Evolutionary conservation across 176 grass and related monocot species (phyloP).

Genomic region (Triticum timopheevii): DNA sequence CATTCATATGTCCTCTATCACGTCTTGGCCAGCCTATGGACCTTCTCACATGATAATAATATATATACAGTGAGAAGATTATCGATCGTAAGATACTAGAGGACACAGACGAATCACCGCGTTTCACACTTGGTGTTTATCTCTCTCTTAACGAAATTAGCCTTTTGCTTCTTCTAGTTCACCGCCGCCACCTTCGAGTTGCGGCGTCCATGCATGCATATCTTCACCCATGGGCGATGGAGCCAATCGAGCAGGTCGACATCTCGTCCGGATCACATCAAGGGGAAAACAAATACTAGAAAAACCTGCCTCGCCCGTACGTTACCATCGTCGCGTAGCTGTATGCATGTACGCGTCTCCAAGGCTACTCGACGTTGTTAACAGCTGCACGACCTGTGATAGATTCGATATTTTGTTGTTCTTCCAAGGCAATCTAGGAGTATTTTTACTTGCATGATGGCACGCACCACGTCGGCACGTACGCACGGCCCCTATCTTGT

Average conservation of each 20-base stretch:
- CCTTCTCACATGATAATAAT: neutral
- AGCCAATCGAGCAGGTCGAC: neutral
- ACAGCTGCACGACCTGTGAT: constrained; percentile 4
- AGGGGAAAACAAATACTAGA: constrained; percentile 11
- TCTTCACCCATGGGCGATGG: constrained; percentile 8
- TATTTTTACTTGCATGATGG: neutral
- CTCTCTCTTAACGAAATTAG: neutral
- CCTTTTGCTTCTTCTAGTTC: constrained; percentile 23
- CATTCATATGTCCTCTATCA: neutral
- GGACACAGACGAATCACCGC: neutral
- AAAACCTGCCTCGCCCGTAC: neutral
- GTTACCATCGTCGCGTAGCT: neutral
- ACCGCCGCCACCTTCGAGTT: constrained; percentile 11
- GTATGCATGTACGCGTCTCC: neutral
- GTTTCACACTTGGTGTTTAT: neutral
- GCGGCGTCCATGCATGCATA: constrained; percentile 18
- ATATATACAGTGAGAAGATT: neutral
- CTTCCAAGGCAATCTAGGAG: neutral
- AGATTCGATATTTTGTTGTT: neutral
- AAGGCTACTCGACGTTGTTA: neutral
- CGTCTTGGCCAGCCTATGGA: neutral
- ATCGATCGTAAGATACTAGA: neutral
- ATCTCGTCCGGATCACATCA: neutral
- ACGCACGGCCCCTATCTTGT: neutral
- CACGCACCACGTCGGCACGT: neutral